Percentiles rank a stretch among this genome's conserved stretches.
Conservation (phyloP, 768 basidiomycete genomes). For the Hypsizygus marmoreus region DNA sequence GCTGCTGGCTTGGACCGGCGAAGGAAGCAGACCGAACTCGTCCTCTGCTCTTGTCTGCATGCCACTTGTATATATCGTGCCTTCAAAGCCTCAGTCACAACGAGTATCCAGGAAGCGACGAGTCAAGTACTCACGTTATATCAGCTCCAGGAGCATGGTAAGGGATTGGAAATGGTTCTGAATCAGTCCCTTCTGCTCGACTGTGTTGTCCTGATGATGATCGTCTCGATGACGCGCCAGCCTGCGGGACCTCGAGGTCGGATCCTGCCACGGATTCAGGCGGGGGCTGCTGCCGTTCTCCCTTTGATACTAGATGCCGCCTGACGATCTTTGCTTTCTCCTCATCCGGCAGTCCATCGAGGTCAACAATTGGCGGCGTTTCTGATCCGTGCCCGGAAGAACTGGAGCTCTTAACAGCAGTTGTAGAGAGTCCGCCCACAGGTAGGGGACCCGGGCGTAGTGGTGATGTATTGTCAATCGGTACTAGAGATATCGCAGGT, state of each 20-base stretch:
- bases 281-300: conserved; percentile 52
- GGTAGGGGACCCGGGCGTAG: conserved; percentile 15
- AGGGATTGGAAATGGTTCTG: conserved; percentile 83
- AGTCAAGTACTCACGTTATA: conserved; percentile 92
- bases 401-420: conserved; percentile 26
- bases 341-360: conserved; percentile 73
- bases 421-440: conserved; percentile 40
- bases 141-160: conserved; percentile 89
- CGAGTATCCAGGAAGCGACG: no score
- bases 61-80: conserved; percentile 96
- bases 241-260: conserved; percentile 26
- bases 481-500: conserved; percentile 10
- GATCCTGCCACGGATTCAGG: conserved; percentile 29
- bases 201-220: conserved; percentile 26
- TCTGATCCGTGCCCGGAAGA: conserved; percentile 25
- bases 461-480: conserved; percentile 14
- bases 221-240: conserved; percentile 23
- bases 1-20: conserved; percentile 53
- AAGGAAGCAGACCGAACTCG: conserved; percentile 75
- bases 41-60: conserved; percentile 66
- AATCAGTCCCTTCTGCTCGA: conserved; percentile 53
- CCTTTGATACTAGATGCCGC: conserved; percentile 76
- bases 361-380: conserved; percentile 34
- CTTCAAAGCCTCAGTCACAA: no score
- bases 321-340: conserved; percentile 83